These are phyloP conservation scores for Serendipita sp. DNA, from an alignment of 768 basidiomycete genomes.

Conservation along the genomic window DNA sequence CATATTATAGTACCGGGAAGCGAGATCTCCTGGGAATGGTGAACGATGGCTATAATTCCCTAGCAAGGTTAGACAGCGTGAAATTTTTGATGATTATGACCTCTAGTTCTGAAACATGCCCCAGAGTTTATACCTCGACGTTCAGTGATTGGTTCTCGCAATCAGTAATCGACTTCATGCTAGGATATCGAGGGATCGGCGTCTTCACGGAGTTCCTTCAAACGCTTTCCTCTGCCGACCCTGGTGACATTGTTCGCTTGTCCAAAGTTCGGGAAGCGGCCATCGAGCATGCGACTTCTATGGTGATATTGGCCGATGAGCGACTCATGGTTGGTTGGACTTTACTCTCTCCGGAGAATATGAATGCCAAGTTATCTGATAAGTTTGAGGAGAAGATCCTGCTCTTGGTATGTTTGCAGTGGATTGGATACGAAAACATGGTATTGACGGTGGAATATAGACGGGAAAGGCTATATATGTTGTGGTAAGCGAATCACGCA, in stretches of 20 bases:
- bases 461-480: constrained; percentile 49
- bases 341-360: constrained; percentile 63
- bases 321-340: constrained; percentile 79
- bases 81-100: too few species aligned
- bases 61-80: constrained; percentile 44
- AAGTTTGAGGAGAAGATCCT: constrained; percentile 92
- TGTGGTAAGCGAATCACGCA: constrained; percentile 36
- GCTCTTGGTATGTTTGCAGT: constrained; percentile 45
- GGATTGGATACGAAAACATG: background rate
- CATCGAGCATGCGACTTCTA: constrained; percentile 71
- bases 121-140: constrained; percentile 74
- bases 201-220: constrained; percentile 91
- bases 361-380: constrained; percentile 54
- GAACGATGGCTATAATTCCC: constrained; percentile 89
- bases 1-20: constrained; percentile 58
- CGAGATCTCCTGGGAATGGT: constrained; percentile 82
- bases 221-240: constrained; percentile 82
- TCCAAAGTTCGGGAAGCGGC: constrained; percentile 85
- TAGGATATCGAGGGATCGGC: constrained; percentile 68
- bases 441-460: constrained; percentile 13
- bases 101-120: background rate
- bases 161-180: constrained; percentile 84
- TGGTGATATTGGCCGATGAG: constrained; percentile 64
- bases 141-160: constrained; percentile 96
- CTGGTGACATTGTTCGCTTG: constrained; percentile 71